Base-by-base conservation (phyloP, 805 yeast species). In the Suhomyces faveliae region DNA sequence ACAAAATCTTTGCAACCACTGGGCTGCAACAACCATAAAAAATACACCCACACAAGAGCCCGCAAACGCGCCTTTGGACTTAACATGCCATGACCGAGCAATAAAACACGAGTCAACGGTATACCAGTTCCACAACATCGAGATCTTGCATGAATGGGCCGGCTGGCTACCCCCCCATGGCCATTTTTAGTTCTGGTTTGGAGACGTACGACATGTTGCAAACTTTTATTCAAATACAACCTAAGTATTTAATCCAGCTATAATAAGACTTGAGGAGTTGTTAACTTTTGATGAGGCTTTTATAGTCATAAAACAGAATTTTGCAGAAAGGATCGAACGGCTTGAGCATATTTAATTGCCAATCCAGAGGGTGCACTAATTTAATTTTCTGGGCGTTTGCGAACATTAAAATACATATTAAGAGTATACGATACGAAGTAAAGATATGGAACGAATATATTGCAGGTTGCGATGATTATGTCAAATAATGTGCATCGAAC, bases 111-210 rank as follows among this genome's bases (percentile, higher is more conserved):
- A 67, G 54, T 84, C 83, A 23, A 83, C 72, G 0, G 87, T 82
- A 54, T 81, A 70, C 89, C 89, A 84, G 61, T 84, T 85, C 89
- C 89, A 85, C 50, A 81, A 63, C 89, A 84, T 84, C 42, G 72
- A 67, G 33, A 68, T 67, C 45, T 67, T 67, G 53, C 72, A 67
- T 19, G 53, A 23, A 40, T 51, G 51, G 5, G 51, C 43, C 10
- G 47, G 25, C 13, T 46, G 43, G 50, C 42, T 46, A 2, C 37
- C 43, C 3, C n/a, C 50, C 50, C 54, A 51, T 51, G 15, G 25
- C 13, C 54, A 51, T 51, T 25, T 43, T 43, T 12, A 22, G 12
- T 21, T 42, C 39, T 2, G 38, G 44, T 11, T 42, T 19, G 13
- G 20, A 8, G n/a, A 42, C 29, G 11, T 13, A 19, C 10, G 45